These are phyloP conservation scores for Xylaria cubensis DNA, from an alignment of 495 filamentous ascomycete species.

Conservation along the genomic window DNA sequence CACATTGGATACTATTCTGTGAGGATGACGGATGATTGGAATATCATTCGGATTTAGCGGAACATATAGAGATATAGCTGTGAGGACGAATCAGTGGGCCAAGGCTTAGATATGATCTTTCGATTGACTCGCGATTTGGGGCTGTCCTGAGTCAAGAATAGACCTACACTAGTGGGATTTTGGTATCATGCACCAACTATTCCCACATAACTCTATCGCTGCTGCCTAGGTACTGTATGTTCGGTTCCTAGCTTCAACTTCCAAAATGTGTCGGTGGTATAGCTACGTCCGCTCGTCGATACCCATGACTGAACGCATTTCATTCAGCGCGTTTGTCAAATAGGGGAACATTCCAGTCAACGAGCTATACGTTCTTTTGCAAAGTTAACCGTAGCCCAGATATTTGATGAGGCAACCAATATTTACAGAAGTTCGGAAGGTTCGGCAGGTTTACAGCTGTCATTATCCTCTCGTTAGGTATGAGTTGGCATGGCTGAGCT, in stretches of 20 bases:
- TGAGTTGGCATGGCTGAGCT: constrained; percentile 20
- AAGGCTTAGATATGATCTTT: not conserved
- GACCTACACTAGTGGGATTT: not conserved
- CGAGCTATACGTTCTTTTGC: not conserved
- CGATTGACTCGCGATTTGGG: not conserved
- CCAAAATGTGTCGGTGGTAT: not conserved
- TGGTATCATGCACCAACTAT: not conserved
- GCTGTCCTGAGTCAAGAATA: not conserved
- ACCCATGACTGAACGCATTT: not conserved
- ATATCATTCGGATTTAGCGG: not conserved
- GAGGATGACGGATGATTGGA: not conserved
- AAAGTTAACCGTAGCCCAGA: not conserved
- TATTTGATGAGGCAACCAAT: not conserved
- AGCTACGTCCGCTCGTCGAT: not conserved
- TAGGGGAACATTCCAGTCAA: not conserved
- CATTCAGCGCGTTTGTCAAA: not conserved
- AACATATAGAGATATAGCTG: not conserved
- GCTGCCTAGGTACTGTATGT: not conserved
- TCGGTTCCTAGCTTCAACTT: not conserved
- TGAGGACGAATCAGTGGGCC: not conserved
- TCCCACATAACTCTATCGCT: not conserved
- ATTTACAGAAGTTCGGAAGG: not conserved
- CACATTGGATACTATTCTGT: not conserved
- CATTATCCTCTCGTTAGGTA: not conserved
- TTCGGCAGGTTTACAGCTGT: not conserved